Base-by-base conservation (phyloP, 1,139 yeast species). In the Petasospora rhodanensis region DNA sequence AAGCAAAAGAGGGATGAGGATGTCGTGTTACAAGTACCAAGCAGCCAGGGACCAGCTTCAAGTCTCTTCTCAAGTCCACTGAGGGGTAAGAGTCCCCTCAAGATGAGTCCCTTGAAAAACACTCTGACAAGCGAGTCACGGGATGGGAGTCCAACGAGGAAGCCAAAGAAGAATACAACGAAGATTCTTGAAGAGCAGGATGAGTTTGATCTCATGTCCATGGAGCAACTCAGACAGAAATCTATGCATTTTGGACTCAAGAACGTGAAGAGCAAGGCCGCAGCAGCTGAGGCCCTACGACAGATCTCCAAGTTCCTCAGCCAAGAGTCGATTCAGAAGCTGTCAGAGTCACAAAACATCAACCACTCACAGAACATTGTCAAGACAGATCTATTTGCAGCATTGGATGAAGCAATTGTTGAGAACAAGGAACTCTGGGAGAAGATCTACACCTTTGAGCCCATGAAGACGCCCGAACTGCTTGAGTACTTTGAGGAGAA, bases 221-320 rank as follows among this genome's bases (percentile, higher is more conserved):
- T 56, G 24, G 49, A 49, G 13, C 58, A 63, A 28, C 41, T 64
- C 15, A 47, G 49, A 28, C 45, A 43, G 5, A 47, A 42, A 23
- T 50, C 64, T 23, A 47, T 47, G 22, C 51, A 55, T 12, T 61
- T 62, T 54, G 66, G 61, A 1, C 32, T 65, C 10, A 63, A 64
- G 36, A 66, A 69, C 1, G 53, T 55, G 4, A 52, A 49, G 30
- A 52, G 62, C 6, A 55, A 53, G 32, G 38, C 43, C 9, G 49
- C 52, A 27, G 62, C 64, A 67, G 41, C 61, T n/a, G 45, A 52
- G 18, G 51, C 62, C 0, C 39, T 62, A 40, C 44, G 35, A 26
- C 46, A 40, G 14, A 38, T 47, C 4, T n/a, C 32, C 8, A 22
- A 24, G 14, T 37, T 25, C 23, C 25, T 48, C 6, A 38, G 45